Percentiles rank a stretch among this genome's conserved stretches.
Evolutionary conservation across 108 stramenopile species (phyloP).

Genomic region (Parietichytrium sp.): DNA sequence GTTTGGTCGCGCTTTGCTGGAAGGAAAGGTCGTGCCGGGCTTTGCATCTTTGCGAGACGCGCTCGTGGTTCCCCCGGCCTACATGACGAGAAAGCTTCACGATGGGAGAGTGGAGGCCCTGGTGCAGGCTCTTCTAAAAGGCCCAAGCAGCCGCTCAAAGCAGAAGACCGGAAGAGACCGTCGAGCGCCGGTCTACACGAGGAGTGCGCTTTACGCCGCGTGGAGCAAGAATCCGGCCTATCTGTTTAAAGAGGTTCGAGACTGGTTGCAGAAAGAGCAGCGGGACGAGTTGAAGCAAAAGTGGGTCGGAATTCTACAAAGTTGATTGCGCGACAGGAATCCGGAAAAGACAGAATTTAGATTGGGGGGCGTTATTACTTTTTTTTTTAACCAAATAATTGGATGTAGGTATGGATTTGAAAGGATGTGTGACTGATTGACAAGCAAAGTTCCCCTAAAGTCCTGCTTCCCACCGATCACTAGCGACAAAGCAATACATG

Average conservation of each 20-base stretch:
- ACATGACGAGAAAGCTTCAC: conserved; percentile 23
- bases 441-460: too few species aligned
- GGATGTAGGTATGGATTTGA: too few species aligned
- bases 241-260: not conserved
- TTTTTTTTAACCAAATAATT: too few species aligned
- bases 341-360: too few species aligned
- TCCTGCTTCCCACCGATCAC: too few species aligned
- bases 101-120: not conserved
- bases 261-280: conserved; percentile 11
- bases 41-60: not conserved
- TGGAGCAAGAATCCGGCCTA: not conserved
- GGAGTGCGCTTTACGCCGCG: not conserved
- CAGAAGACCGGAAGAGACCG: too few species aligned
- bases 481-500: too few species aligned
- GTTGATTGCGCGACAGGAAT: not conserved
- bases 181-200: not conserved
- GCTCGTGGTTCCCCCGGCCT: not conserved
- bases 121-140: not conserved
- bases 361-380: too few species aligned
- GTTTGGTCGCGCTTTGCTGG: conserved; percentile 14
- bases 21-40: conserved; percentile 11
- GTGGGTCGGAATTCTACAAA: not conserved
- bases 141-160: too few species aligned
- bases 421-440: too few species aligned
- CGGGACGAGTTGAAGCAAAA: not conserved